Conservation (phyloP, 2,329 filamentous ascomycete genomes). For the Tricladium varicosporioides region DNA sequence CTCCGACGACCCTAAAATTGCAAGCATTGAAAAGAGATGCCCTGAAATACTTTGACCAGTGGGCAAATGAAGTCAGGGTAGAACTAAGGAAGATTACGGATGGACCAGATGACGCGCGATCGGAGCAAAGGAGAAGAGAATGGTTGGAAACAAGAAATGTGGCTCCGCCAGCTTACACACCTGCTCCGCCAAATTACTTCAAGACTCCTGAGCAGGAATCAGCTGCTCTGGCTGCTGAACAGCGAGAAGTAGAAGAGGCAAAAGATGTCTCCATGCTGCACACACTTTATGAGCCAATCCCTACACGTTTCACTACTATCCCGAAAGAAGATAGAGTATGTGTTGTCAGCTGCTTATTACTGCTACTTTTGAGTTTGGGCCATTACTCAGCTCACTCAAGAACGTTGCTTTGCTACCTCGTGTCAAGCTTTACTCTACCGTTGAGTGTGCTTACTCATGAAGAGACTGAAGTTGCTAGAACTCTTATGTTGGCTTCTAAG, state of each 20-base stretch:
- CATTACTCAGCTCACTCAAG: slow-evolving; percentile 75
- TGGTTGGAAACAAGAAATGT: slow-evolving; percentile 25
- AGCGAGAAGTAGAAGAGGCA: slow-evolving; percentile 31
- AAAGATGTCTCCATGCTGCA: slow-evolving; percentile 47
- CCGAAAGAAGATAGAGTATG: slow-evolving; percentile 58
- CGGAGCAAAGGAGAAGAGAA: slow-evolving; percentile 43
- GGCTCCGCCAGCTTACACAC: slow-evolving; percentile 24
- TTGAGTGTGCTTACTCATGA: slow-evolving; percentile 62
- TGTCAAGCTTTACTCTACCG: slow-evolving; percentile 64
- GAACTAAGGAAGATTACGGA: slow-evolving; percentile 67
- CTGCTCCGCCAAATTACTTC: slow-evolving; percentile 16
- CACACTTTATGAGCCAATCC: slow-evolving; percentile 51
- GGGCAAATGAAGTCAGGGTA: slow-evolving; percentile 68
- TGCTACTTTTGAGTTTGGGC: slow-evolving; percentile 69
- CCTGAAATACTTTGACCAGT: slow-evolving; percentile 71
- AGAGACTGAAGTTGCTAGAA: slow-evolving; percentile 73
- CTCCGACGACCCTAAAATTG: slow-evolving; percentile 23
- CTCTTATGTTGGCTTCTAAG: slow-evolving; percentile 64
- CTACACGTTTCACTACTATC: slow-evolving; percentile 54
- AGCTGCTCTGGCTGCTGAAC: slow-evolving; percentile 26
- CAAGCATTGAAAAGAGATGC: slow-evolving; percentile 51
- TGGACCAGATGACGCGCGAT: slow-evolving; percentile 44
- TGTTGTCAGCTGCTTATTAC: slow-evolving; percentile 65
- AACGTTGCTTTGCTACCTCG: slow-evolving; percentile 63
- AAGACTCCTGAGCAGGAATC: slow-evolving; percentile 22